Conservation (phyloP, 1,139 yeast genomes). For the Candida mesenterica region DNA sequence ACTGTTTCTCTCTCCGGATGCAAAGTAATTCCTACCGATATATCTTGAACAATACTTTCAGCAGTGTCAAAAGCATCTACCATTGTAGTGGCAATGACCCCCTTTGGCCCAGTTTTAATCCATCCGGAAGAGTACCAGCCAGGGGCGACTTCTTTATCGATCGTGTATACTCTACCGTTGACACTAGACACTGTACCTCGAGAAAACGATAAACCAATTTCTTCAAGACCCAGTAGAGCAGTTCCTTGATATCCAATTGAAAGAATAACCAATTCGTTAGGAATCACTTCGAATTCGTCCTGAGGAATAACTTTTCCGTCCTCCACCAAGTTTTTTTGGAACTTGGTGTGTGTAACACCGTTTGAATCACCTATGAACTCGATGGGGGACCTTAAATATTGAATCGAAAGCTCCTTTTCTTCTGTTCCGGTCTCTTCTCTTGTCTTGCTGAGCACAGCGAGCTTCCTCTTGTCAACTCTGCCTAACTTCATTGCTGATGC, state of each 20-base stretch:
- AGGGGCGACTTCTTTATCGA: slow-evolving; percentile 14
- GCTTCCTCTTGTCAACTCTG: slow-evolving; percentile 67
- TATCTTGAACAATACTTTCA: slow-evolving; percentile 58
- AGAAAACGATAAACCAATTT: slow-evolving; percentile 56
- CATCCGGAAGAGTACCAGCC: slow-evolving; percentile 88
- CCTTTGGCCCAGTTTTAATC: slow-evolving; percentile 86
- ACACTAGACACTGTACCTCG: slow-evolving; percentile 58
- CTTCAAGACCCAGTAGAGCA: slow-evolving; percentile 58
- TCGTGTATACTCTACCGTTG: slow-evolving; percentile 55
- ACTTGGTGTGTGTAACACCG: slow-evolving; percentile 42
- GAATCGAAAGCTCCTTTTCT: slow-evolving; percentile 58
- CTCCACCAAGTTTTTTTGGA: slow-evolving; percentile 45
- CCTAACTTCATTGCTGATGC: slow-evolving; percentile 47
- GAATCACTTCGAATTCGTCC: slow-evolving; percentile 35
- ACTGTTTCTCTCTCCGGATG: slow-evolving; percentile 18
- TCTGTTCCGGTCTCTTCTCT: slow-evolving; percentile 9
- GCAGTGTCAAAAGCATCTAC: slow-evolving; percentile 79
- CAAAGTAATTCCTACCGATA: slow-evolving; percentile 34
- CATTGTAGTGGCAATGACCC: slow-evolving; percentile 92
- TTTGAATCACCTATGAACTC: slow-evolving; percentile 42
- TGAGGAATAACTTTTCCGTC: slow-evolving; percentile 39
- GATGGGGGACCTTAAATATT: slow-evolving; percentile 67
- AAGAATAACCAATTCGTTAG: slow-evolving; percentile 70
- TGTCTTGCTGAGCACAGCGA: slow-evolving; percentile 57
- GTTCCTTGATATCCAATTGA: slow-evolving; percentile 83